Evolutionary conservation across 331 rosid species (phyloP).

Genomic region (Quercus tomentella): DNA sequence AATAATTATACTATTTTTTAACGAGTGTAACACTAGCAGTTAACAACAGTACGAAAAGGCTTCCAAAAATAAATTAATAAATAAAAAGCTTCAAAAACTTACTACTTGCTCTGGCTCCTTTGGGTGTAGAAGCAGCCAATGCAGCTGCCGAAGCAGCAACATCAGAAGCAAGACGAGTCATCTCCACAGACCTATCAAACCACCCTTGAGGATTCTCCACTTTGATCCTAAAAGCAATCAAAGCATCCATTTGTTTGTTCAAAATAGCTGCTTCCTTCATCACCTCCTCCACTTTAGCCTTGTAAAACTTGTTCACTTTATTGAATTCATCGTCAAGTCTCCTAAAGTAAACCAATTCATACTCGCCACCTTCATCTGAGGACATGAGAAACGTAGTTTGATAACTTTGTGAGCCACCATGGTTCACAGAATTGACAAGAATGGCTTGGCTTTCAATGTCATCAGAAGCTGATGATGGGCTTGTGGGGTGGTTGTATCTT

Average conservation of each 20-base stretch:
- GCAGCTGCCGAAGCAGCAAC: conserved; percentile 52
- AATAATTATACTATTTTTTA: background rate
- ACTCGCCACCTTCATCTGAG: conserved; percentile 56
- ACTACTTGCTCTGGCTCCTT: conserved; percentile 35
- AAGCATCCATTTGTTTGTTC: conserved; percentile 70
- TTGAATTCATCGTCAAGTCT: conserved; percentile 57
- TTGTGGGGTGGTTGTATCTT: conserved; percentile 19
- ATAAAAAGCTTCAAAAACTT: conserved; percentile 4
- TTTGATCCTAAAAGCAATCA: conserved; percentile 61
- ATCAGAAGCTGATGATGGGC: background rate
- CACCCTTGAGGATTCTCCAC: conserved; percentile 53
- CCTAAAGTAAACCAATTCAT: conserved; percentile 50
- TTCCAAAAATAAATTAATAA: background rate
- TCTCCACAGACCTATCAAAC: conserved; percentile 42
- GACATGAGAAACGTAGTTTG: conserved; percentile 51
- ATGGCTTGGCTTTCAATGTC: conserved; percentile 66
- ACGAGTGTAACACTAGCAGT: background rate
- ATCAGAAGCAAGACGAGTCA: conserved; percentile 56
- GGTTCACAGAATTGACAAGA: conserved; percentile 28
- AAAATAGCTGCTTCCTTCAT: conserved; percentile 52
- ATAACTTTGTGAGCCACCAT: conserved; percentile 23
- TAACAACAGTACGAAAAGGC: background rate
- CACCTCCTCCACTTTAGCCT: conserved; percentile 51
- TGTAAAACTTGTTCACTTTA: conserved; percentile 54
- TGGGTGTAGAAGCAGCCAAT: conserved; percentile 50